phyloP scores from a whole-genome alignment of 2,329 filamentous ascomycete genomes.

The Didymella pomorum region DNA sequence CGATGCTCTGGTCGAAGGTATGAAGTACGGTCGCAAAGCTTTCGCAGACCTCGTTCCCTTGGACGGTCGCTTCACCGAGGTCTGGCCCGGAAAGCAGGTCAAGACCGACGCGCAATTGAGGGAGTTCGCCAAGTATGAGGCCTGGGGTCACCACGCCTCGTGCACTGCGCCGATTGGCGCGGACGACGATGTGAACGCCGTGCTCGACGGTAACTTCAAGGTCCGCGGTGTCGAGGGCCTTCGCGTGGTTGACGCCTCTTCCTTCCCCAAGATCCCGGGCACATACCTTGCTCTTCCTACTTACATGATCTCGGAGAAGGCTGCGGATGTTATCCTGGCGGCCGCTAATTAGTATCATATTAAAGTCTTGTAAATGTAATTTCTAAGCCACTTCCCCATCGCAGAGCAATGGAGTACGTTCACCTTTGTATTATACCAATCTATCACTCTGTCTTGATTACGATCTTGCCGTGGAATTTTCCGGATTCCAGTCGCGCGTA shows the following conservation, averaged over 20 bases:
- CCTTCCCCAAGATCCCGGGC: slow-evolving; percentile 55
- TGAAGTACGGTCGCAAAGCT: slow-evolving; percentile 60
- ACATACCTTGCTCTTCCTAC: slow-evolving; percentile 62
- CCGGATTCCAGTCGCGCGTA: slow-evolving; percentile 4
- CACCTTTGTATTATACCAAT: neutral
- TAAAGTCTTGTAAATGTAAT: neutral
- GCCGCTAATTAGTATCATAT: neutral
- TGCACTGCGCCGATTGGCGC: slow-evolving; percentile 67
- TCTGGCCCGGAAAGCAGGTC: slow-evolving; percentile 59
- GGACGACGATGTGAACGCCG: slow-evolving; percentile 58
- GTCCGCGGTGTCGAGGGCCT: slow-evolving; percentile 62
- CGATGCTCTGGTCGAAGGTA: slow-evolving; percentile 63
- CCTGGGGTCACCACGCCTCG: slow-evolving; percentile 63
- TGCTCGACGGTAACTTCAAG: slow-evolving; percentile 61
- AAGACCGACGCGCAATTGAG: slow-evolving; percentile 54
- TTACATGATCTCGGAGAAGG: slow-evolving; percentile 69
- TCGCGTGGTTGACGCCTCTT: slow-evolving; percentile 55
- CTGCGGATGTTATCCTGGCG: slow-evolving; percentile 64
- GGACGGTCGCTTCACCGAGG: slow-evolving; percentile 56
- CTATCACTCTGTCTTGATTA: slow-evolving; percentile 4
- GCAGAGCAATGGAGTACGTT: neutral
- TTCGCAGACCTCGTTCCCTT: slow-evolving; percentile 52
- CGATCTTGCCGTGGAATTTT: slow-evolving; percentile 5
- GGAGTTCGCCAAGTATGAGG: slow-evolving; percentile 29
- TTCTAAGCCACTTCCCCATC: neutral